Conservation (phyloP, 2,329 filamentous ascomycete species). For the Alternaria conjuncta region DNA sequence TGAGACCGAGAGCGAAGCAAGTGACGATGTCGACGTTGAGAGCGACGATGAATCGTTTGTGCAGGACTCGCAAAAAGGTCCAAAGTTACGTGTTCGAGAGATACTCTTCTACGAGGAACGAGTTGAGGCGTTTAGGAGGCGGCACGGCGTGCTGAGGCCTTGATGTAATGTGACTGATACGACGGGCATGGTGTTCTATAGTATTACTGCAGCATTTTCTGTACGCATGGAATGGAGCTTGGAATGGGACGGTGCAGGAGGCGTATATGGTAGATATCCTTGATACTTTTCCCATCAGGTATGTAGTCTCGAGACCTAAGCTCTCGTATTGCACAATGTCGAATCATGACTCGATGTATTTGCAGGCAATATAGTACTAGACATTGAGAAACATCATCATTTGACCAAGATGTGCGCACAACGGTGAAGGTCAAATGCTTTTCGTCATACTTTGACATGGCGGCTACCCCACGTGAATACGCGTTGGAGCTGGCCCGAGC, state of each 20-base stretch:
- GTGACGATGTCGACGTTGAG: slow-evolving; percentile 50
- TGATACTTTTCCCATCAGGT: slow-evolving; percentile 11
- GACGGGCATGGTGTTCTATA: slow-evolving; percentile 5
- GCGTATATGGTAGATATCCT: slow-evolving; percentile 24
- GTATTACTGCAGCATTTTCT: slow-evolving; percentile 6
- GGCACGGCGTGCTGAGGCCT: slow-evolving; percentile 58
- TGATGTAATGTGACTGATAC: slow-evolving; percentile 1
- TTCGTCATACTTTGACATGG: background rate
- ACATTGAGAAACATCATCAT: background rate
- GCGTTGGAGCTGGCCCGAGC: slow-evolving; percentile 16
- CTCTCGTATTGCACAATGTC: background rate
- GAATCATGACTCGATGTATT: slow-evolving; percentile 1
- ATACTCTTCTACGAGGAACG: slow-evolving; percentile 87
- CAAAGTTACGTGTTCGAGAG: slow-evolving; percentile 71
- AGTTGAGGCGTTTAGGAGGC: slow-evolving; percentile 75
- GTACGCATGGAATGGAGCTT: slow-evolving; percentile 8
- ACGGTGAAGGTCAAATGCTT: background rate
- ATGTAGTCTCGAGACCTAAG: slow-evolving; percentile 2
- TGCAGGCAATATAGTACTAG: slow-evolving; percentile 11
- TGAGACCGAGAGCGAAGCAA: slow-evolving; percentile 39
- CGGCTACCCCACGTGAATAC: slow-evolving; percentile 22
- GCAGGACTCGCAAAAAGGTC: slow-evolving; percentile 56
- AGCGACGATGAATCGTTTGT: slow-evolving; percentile 60
- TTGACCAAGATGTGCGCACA: background rate
- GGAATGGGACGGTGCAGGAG: slow-evolving; percentile 11